These are phyloP conservation scores for Oryza glumipatula DNA, from an alignment of 176 grass and related monocot genomes.

Conservation along the genomic window DNA sequence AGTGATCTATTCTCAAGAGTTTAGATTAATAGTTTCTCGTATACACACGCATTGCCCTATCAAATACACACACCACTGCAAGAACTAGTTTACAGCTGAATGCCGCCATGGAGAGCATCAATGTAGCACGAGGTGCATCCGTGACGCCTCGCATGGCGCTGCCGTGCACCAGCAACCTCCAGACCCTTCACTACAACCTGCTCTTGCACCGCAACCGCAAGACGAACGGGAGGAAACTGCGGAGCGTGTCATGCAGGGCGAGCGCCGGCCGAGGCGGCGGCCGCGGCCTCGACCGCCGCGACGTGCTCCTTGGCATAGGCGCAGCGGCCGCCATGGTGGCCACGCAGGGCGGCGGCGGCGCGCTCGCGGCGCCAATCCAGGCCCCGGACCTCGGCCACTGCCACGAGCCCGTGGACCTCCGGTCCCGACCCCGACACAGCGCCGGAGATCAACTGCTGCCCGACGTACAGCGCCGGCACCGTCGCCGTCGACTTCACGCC, in stretches of 20 bases:
- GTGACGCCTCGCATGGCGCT: conserved; percentile 2
- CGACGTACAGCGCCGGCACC: conserved; percentile 16
- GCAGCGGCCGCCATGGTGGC: conserved; percentile 44
- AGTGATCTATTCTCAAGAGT: too few relatives aligned
- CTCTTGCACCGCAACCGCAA: not conserved
- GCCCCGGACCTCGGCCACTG: conserved; percentile 56
- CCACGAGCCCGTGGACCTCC: conserved; percentile 31
- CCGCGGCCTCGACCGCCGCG: conserved; percentile 53
- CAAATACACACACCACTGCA: not conserved
- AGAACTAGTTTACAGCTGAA: not conserved
- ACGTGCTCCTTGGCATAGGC: conserved; percentile 61
- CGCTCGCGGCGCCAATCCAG: conserved; percentile 58
- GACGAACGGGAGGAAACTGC: not conserved
- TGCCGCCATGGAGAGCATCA: conserved; percentile 12
- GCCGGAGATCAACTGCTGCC: conserved; percentile 51
- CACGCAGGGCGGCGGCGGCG: not conserved
- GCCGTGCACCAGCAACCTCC: conserved; percentile 9
- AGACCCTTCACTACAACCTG: not conserved
- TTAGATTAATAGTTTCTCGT: too few relatives aligned
- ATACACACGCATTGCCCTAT: not conserved
- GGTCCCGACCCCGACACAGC: not conserved
- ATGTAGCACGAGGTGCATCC: not conserved
- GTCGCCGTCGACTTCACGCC: conserved; percentile 52
- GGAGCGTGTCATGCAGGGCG: conserved; percentile 40
- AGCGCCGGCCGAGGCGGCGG: not conserved